Evolutionary conservation across 352 stramenopile species (phyloP).

Genomic region (Phytophthora megakarya): DNA sequence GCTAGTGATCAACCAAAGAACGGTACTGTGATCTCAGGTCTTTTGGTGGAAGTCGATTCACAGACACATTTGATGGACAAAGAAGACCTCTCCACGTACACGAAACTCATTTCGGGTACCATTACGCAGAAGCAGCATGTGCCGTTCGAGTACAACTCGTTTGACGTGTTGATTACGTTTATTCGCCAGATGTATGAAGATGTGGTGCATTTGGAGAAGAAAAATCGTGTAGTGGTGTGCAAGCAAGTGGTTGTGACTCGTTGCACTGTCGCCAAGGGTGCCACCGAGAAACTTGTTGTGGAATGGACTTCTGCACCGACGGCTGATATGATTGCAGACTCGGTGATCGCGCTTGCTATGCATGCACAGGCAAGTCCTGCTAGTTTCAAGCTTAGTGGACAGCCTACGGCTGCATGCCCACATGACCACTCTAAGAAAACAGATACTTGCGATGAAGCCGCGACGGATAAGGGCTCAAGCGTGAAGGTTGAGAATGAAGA

Average conservation of each 20-base stretch:
- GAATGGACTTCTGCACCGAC: slow-evolving; percentile 93
- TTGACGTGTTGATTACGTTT: slow-evolving; percentile 80
- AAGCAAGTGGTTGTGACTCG: slow-evolving; percentile 76
- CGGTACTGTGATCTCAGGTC: slow-evolving; percentile 76
- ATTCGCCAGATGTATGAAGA: slow-evolving; percentile 88
- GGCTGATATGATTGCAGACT: slow-evolving; percentile 96
- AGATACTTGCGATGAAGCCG: slow-evolving; percentile 4
- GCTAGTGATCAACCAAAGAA: slow-evolving; percentile 79
- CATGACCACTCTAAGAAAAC: slow-evolving; percentile 80
- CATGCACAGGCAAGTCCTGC: slow-evolving; percentile 87
- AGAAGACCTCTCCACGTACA: slow-evolving; percentile 86
- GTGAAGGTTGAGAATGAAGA: slow-evolving; percentile 32
- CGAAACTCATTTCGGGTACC: slow-evolving; percentile 76
- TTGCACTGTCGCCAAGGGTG: slow-evolving; percentile 31
- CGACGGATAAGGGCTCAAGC: slow-evolving; percentile 4
- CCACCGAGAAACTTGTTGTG: slow-evolving; percentile 59
- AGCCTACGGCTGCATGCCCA: slow-evolving; percentile 74
- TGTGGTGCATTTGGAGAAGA: slow-evolving; percentile 55
- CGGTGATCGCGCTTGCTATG: slow-evolving; percentile 95
- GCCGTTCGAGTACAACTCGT: slow-evolving; percentile 79
- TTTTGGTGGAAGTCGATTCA: slow-evolving; percentile 86
- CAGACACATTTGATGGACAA: slow-evolving; percentile 87
- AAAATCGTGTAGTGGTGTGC: slow-evolving; percentile 72
- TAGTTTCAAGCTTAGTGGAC: slow-evolving; percentile 80
- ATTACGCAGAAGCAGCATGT: slow-evolving; percentile 89